These are phyloP conservation scores for Crucibulum laeve DNA, from an alignment of 768 basidiomycete species.

Conservation along the genomic window DNA sequence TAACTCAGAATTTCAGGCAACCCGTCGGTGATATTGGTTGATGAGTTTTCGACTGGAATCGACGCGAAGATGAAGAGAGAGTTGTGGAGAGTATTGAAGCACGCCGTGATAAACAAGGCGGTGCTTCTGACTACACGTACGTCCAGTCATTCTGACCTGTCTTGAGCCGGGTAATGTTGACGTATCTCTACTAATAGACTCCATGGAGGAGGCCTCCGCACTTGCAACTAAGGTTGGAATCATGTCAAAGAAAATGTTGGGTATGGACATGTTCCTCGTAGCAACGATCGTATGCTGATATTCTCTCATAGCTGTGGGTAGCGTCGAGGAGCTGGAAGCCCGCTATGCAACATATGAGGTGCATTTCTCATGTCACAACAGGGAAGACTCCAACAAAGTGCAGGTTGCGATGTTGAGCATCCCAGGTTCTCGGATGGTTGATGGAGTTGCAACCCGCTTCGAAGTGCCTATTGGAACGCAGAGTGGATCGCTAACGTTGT, in stretches of 20 bases:
- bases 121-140: too few species aligned
- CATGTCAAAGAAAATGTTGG: conserved; percentile 16
- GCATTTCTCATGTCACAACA: conserved; percentile 52
- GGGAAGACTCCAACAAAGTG: conserved; percentile 39
- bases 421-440: conserved; percentile 48
- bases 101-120: too few species aligned
- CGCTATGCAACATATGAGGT: conserved; percentile 37
- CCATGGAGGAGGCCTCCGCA: conserved; percentile 21
- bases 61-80: neutral
- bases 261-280: conserved; percentile 2
- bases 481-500: conserved; percentile 5
- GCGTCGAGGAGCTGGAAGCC: conserved; percentile 11
- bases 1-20: conserved; percentile 44
- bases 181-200: too few species aligned
- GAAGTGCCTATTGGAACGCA: conserved; percentile 44
- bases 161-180: too few species aligned
- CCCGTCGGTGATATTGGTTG: conserved; percentile 31
- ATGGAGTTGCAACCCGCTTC: conserved; percentile 63
- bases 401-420: conserved; percentile 47
- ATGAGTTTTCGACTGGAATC: neutral
- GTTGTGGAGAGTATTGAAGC: too few species aligned
- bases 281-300: neutral
- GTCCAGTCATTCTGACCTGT: too few species aligned
- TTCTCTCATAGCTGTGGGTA: conserved; percentile 24
- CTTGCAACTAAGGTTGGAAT: conserved; percentile 20